These are phyloP conservation scores for Candida anglica DNA, from an alignment of 805 yeast species.

Conservation along the genomic window DNA sequence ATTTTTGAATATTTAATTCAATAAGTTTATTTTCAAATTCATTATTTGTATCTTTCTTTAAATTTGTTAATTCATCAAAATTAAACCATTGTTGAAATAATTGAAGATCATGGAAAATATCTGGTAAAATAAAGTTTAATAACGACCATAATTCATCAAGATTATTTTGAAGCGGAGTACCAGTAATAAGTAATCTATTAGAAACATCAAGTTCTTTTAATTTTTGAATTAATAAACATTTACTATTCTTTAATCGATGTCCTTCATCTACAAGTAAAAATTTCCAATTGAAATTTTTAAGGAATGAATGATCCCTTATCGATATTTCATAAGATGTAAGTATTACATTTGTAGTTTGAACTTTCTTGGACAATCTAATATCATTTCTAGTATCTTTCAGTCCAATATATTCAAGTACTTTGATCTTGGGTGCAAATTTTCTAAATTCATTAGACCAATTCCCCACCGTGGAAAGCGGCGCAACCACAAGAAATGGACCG, in stretches of 20 bases:
- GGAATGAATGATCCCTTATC: constrained; percentile 58
- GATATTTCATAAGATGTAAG: constrained; percentile 82
- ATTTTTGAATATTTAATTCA: constrained; percentile 47
- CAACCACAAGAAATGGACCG: constrained; percentile 77
- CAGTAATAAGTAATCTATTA: constrained; percentile 80
- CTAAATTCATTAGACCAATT: constrained; percentile 79
- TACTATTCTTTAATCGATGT: constrained; percentile 81
- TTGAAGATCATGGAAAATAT: constrained; percentile 84
- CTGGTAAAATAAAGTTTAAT: constrained; percentile 87
- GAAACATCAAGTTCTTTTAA: constrained; percentile 64
- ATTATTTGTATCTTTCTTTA: constrained; percentile 16
- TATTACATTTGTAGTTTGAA: constrained; percentile 46
- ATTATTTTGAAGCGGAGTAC: constrained; percentile 96
- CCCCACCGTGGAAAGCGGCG: constrained; percentile 79
- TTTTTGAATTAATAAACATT: constrained; percentile 69
- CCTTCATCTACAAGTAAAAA: constrained; percentile 94
- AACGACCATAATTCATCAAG: constrained; percentile 89
- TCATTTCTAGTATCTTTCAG: constrained; percentile 49
- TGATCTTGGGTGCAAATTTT: constrained; percentile 68
- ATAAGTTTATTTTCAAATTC: constrained; percentile 46
- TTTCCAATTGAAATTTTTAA: constrained; percentile 63
- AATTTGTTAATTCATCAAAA: constrained; percentile 53
- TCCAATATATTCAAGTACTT: constrained; percentile 64
- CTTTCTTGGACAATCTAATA: constrained; percentile 27
- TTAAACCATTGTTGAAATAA: constrained; percentile 95